Conservation (phyloP, 140 eudicot species). For the Stevia rebaudiana region DNA sequence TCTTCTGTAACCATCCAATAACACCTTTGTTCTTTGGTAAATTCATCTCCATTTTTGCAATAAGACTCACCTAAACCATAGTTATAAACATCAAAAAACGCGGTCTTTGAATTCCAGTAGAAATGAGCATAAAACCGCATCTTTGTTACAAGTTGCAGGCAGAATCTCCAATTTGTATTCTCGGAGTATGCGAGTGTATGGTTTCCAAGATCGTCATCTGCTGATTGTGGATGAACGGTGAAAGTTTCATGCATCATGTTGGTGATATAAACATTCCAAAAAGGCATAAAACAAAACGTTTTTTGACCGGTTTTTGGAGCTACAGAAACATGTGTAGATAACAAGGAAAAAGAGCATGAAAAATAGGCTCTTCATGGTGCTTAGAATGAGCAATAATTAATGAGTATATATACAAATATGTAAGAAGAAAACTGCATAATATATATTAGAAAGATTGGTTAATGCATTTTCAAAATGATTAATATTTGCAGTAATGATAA, state of each 20-base stretch:
- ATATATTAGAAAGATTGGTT: no score
- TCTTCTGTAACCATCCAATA: slow-evolving; percentile 12
- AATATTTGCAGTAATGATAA: no score
- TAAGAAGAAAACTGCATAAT: not conserved
- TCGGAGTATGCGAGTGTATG: not conserved
- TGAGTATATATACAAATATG: no score
- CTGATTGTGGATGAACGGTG: slow-evolving; percentile 5
- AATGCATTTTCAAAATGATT: no score
- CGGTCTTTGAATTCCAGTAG: not conserved
- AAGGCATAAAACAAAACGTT: not conserved
- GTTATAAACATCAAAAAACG: slow-evolving; percentile 7
- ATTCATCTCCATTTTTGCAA: not conserved
- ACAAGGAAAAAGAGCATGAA: not conserved
- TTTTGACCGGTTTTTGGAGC: not conserved
- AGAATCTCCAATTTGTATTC: slow-evolving; percentile 7
- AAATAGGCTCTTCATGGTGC: slow-evolving; percentile 1
- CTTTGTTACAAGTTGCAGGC: not conserved
- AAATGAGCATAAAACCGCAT: slow-evolving; percentile 18
- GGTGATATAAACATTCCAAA: slow-evolving; percentile 7
- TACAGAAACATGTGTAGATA: slow-evolving; percentile 3
- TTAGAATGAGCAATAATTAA: not conserved
- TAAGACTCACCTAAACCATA: not conserved
- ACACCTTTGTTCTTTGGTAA: slow-evolving; percentile 3
- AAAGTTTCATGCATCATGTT: not conserved
- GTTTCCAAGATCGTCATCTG: slow-evolving; percentile 18